phyloP scores from a whole-genome alignment of 75 land plant species.

The Cupressus sempervirens region DNA sequence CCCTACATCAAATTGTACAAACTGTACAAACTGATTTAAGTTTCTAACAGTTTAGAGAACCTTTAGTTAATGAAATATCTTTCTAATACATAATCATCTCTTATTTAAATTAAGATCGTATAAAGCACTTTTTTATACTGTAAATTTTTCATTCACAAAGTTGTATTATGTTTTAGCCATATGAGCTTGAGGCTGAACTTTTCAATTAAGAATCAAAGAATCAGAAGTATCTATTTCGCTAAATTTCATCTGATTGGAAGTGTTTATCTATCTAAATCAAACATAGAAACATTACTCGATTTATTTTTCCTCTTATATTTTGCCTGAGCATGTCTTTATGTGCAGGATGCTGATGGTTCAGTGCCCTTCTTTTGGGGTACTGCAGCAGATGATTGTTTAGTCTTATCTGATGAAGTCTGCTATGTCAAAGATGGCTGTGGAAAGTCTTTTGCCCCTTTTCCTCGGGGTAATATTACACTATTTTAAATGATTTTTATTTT shows the following conservation, averaged over 20 bases:
- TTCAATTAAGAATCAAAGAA: too few species aligned
- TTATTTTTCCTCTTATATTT: background rate
- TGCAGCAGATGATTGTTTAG: slow-evolving; percentile 64
- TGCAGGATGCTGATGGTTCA: slow-evolving; percentile 83
- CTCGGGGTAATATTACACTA: slow-evolving; percentile 46
- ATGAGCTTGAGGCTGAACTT: too few species aligned
- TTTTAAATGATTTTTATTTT: background rate
- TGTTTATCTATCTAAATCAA: background rate
- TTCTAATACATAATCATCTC: background rate
- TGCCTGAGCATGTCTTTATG: background rate
- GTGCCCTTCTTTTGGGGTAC: slow-evolving; percentile 89
- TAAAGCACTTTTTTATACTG: too few species aligned
- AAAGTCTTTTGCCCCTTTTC: slow-evolving; percentile 97
- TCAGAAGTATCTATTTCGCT: too few species aligned
- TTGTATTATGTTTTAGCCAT: too few species aligned
- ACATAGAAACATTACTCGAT: background rate
- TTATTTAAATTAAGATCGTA: too few species aligned
- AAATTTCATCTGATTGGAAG: too few species aligned
- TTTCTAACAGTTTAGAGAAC: too few species aligned
- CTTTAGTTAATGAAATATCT: background rate
- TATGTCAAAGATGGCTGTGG: slow-evolving; percentile 79
- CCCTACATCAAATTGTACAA: background rate
- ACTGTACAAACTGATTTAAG: too few species aligned
- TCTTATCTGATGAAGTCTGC: slow-evolving; percentile 70
- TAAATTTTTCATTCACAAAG: too few species aligned